These are phyloP conservation scores for Phytophthora palmivora DNA, from an alignment of 352 stramenopile genomes.

Conservation along the genomic window DNA sequence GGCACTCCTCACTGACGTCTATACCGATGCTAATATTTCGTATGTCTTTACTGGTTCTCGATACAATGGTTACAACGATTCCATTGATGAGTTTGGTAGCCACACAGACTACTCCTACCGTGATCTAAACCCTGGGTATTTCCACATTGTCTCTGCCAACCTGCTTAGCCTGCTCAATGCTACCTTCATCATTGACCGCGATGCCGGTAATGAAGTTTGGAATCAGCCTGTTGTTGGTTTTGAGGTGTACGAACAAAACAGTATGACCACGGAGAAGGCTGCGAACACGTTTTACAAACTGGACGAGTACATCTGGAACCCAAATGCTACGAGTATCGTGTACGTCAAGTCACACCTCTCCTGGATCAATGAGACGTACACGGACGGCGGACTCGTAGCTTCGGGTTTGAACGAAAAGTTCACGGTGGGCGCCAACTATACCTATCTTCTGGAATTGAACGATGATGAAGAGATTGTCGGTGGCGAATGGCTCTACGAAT, in stretches of 20 bases:
- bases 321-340: not conserved
- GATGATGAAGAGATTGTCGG: conserved; percentile 30
- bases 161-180: not conserved
- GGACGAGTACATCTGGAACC: not conserved
- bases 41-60: not conserved
- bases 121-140: not conserved
- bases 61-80: not conserved
- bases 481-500: conserved; percentile 36
- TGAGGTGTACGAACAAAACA: not conserved
- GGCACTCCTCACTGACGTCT: not conserved
- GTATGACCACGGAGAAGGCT: not conserved
- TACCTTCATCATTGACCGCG: not conserved
- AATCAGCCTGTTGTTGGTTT: not conserved
- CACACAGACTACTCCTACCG: not conserved
- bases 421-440: not conserved
- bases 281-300: not conserved
- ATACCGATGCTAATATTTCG: not conserved
- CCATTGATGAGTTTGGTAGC: not conserved
- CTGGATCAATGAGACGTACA: not conserved
- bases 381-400: not conserved
- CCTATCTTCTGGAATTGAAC: conserved; percentile 38
- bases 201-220: not conserved
- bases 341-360: not conserved
- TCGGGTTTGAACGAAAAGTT: not conserved
- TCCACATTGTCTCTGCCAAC: not conserved